Percentiles rank a stretch among this genome's conserved stretches.
Conservation (phyloP, 306 rosid genomes). For the Medicago ruthenica region DNA sequence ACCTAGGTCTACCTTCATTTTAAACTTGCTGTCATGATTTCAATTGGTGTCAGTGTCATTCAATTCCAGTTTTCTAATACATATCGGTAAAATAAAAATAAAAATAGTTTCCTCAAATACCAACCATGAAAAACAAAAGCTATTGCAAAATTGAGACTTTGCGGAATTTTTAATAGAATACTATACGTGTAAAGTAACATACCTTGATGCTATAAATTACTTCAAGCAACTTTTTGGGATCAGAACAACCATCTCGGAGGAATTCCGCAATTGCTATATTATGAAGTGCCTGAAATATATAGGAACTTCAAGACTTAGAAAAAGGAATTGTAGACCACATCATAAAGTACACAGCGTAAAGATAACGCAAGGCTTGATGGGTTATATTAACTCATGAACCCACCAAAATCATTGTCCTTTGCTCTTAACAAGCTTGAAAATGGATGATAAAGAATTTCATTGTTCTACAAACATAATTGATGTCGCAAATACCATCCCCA, state of each 20-base stretch:
- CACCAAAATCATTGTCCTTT: conserved; percentile 1
- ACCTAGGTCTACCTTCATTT: conserved; percentile 36
- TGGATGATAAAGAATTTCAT: conserved; percentile 24
- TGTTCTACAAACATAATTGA: conserved; percentile 12
- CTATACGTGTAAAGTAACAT: conserved; percentile 28
- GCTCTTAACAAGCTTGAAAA: conserved; percentile 25
- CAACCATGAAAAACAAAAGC: conserved; percentile 22
- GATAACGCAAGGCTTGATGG: conserved; percentile 1
- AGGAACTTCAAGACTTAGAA: conserved; percentile 12
- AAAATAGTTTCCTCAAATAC: conserved; percentile 9
- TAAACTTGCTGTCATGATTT: conserved; percentile 8
- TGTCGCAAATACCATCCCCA: conserved; percentile 23
- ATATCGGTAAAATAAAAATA: neutral
- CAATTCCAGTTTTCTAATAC: conserved; percentile 35
- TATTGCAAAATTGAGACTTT: conserved; percentile 30
- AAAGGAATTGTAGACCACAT: neutral
- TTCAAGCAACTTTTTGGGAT: conserved; percentile 84
- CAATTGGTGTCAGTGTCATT: conserved; percentile 25
- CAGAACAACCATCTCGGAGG: conserved; percentile 84
- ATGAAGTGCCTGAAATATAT: conserved; percentile 76
- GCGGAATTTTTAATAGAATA: neutral
- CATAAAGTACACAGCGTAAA: conserved; percentile 12
- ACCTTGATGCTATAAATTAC: conserved; percentile 84
- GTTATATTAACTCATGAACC: conserved; percentile 16
- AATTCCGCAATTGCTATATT: conserved; percentile 85